Evolutionary conservation across 176 grass and related monocot genomes (phyloP).

Genomic region (Phragmites australis): DNA sequence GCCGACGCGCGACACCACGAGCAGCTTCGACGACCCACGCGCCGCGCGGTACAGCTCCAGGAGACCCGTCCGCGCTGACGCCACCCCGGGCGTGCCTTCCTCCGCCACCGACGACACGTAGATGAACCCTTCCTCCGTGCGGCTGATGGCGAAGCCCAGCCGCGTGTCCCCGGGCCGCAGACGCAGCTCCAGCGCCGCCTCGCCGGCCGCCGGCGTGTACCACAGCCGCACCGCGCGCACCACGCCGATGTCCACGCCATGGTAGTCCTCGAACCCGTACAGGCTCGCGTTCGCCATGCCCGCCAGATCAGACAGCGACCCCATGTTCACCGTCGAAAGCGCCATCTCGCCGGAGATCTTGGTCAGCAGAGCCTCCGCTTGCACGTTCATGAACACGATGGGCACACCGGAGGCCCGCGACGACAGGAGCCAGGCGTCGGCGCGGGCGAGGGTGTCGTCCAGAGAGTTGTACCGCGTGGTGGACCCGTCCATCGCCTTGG

Average conservation of each 20-base stretch:
- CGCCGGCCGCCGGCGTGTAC: slow-evolving; percentile 66
- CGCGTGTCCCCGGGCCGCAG: slow-evolving; percentile 68
- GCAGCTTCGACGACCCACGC: slow-evolving; percentile 51
- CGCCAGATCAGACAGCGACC: slow-evolving; percentile 71
- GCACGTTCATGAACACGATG: slow-evolving; percentile 61
- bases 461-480: slow-evolving; percentile 67
- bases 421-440: slow-evolving; percentile 75
- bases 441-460: slow-evolving; percentile 84
- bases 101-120: slow-evolving; percentile 88
- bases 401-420: slow-evolving; percentile 69
- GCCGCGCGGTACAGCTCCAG: slow-evolving; percentile 64
- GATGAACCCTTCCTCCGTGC: slow-evolving; percentile 91
- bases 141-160: slow-evolving; percentile 89
- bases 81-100: slow-evolving; percentile 60
- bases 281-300: slow-evolving; percentile 80
- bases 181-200: slow-evolving; percentile 68
- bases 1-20: slow-evolving; percentile 76
- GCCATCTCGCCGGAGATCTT: slow-evolving; percentile 93
- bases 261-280: slow-evolving; percentile 98
- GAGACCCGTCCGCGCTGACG: slow-evolving; percentile 68
- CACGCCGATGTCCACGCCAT: slow-evolving; percentile 90
- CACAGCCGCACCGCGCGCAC: slow-evolving; percentile 70
- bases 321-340: slow-evolving; percentile 74
- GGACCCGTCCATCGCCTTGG: slow-evolving; percentile 52
- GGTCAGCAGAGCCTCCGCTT: slow-evolving; percentile 89